phyloP scores from a whole-genome alignment of 495 filamentous ascomycete species.

The Amniculicola lignicola region DNA sequence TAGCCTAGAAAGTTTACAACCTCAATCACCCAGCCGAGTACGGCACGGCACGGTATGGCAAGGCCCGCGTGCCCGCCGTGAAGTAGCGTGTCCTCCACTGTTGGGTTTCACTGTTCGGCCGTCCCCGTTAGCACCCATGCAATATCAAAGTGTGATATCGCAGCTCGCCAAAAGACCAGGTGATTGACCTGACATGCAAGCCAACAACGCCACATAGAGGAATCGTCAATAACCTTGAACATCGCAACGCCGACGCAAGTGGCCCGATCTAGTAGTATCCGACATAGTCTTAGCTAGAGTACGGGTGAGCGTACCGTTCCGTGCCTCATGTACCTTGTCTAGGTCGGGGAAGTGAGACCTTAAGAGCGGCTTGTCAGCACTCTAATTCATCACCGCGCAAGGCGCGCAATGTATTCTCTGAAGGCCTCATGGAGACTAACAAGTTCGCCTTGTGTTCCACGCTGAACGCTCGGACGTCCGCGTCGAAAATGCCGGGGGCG shows the following conservation, averaged over 20 bases:
- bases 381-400: constrained; percentile 5
- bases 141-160: not conserved
- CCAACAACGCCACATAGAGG: not conserved
- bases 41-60: not conserved
- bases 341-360: constrained; percentile 11
- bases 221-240: not conserved
- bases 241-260: not conserved
- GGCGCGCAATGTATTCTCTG: not conserved
- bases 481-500: not conserved
- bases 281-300: not conserved
- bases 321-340: constrained; percentile 15
- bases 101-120: not conserved
- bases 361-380: constrained; percentile 7
- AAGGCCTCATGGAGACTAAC: not conserved
- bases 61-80: not conserved
- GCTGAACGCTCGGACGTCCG: not conserved
- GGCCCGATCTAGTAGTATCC: not conserved
- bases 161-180: not conserved
- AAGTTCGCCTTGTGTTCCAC: not conserved
- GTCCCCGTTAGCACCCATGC: not conserved
- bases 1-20: too few relatives aligned
- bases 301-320: constrained; percentile 19
- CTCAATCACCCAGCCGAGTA: constrained; percentile 4
- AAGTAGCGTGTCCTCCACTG: not conserved
- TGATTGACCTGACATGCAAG: constrained; percentile 2